These are phyloP conservation scores for Fusarium chuoi DNA, from an alignment of 2,329 filamentous ascomycete genomes.

Conservation along the genomic window DNA sequence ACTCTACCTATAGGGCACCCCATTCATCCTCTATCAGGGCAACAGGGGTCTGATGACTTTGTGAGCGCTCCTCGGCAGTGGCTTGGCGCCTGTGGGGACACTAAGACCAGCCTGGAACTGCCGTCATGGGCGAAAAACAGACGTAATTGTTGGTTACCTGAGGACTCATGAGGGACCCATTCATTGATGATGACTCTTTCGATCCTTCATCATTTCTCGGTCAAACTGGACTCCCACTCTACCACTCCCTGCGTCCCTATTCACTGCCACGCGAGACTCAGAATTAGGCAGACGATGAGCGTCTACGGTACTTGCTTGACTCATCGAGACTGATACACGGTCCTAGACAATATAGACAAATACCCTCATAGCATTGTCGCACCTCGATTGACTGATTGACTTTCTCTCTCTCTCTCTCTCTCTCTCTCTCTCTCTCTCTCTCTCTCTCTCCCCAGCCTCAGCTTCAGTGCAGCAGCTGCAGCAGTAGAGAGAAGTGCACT, in stretches of 20 bases:
- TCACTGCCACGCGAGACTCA: slow-evolving; percentile 1
- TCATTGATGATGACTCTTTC: slow-evolving; percentile 34
- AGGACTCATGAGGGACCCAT: slow-evolving; percentile 21
- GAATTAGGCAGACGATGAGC: background rate
- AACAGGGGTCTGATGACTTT: slow-evolving; percentile 21
- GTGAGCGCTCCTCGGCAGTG: slow-evolving; percentile 21
- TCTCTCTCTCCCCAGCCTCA: slow-evolving; percentile 12
- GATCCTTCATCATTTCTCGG: slow-evolving; percentile 16
- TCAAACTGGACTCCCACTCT: slow-evolving; percentile 2
- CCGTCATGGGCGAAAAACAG: slow-evolving; percentile 20
- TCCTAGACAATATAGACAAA: slow-evolving; percentile 35
- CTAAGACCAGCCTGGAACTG: slow-evolving; percentile 18
- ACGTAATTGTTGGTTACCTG: slow-evolving; percentile 22
- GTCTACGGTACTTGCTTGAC: slow-evolving; percentile 23
- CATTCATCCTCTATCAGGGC: slow-evolving; percentile 3
- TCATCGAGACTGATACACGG: slow-evolving; percentile 33
- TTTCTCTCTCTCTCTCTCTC: background rate
- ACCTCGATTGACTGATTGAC: slow-evolving; percentile 15
- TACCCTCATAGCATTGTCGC: slow-evolving; percentile 17
- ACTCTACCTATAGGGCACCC: background rate
- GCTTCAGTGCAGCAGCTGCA: background rate
- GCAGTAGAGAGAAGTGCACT: background rate
- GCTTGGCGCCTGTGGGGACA: slow-evolving; percentile 21
- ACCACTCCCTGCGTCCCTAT: background rate
- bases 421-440: background rate